These are phyloP conservation scores for Limonium bicolor DNA, from an alignment of 148 eudicot species.

Conservation along the genomic window DNA sequence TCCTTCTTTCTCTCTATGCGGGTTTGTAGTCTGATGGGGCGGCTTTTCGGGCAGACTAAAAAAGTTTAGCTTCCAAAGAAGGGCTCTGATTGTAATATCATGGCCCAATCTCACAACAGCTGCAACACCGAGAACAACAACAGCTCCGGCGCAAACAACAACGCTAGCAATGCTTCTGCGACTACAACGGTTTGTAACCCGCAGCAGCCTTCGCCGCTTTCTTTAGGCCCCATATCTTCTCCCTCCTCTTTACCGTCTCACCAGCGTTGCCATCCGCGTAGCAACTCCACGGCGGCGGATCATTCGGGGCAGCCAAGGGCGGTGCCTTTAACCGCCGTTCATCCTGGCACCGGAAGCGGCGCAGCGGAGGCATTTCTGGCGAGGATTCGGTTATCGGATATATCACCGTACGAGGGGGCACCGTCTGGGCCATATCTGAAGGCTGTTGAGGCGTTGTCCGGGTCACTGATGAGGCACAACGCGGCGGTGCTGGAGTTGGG, in stretches of 20 bases:
- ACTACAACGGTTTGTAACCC: too few species aligned
- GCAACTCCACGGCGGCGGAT: conserved; percentile 12
- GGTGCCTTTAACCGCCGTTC: conserved; percentile 2
- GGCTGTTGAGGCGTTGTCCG: conserved; percentile 60
- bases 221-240: conserved; percentile 17
- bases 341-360: conserved; percentile 1
- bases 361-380: conserved; percentile 7
- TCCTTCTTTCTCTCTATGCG: too few species aligned
- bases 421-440: conserved; percentile 26
- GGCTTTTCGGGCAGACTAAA: too few species aligned
- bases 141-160: conserved; percentile 34
- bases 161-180: conserved; percentile 39
- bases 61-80: conserved; percentile 40
- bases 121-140: conserved; percentile 13
- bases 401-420: conserved; percentile 49
- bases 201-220: conserved; percentile 23
- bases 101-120: too few species aligned
- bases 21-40: too few species aligned
- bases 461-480: conserved; percentile 53
- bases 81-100: conserved; percentile 12
- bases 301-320: conserved; percentile 4
- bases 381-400: conserved; percentile 47
- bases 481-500: conserved; percentile 63
- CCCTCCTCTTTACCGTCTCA: conserved; percentile 2
- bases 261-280: neutral